A percentile compares a stretch with the other conserved stretches of the same genome.
phyloP scores from a whole-genome alignment of 306 rosid genomes.

The Castanopsis chinensis region DNA sequence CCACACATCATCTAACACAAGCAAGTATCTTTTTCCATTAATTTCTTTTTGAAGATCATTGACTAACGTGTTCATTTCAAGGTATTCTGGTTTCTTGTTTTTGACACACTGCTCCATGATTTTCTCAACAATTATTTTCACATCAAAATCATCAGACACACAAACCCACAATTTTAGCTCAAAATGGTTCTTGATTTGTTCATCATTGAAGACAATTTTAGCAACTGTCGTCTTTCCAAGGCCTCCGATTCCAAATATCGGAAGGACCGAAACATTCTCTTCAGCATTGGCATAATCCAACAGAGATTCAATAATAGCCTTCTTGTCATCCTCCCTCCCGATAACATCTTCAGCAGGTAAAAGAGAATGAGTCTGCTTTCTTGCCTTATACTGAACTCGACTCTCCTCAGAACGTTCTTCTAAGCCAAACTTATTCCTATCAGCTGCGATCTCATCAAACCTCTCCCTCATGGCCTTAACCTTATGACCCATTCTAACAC shows the following conservation, averaged over 20 bases:
- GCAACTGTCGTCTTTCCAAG: slow-evolving; percentile 19
- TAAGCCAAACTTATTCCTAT: no score
- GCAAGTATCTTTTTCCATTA: no score
- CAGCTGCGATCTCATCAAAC: no score
- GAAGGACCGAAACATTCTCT: not conserved
- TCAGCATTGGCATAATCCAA: not conserved
- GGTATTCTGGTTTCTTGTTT: no score
- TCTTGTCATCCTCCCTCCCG: slow-evolving; percentile 19
- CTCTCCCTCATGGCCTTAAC: no score
- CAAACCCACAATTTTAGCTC: not conserved
- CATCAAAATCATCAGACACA: no score
- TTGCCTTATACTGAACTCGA: not conserved
- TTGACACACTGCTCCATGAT: no score
- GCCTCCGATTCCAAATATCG: slow-evolving; percentile 13
- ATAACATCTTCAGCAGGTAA: not conserved
- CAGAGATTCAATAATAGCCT: not conserved
- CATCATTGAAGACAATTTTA: not conserved
- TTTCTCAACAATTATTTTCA: no score
- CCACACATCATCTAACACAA: no score
- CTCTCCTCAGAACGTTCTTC: not conserved
- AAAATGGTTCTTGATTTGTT: not conserved
- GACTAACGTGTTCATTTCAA: no score
- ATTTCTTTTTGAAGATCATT: no score
- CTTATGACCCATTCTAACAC: no score
- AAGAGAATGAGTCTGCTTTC: slow-evolving; percentile 1